Evolutionary conservation across 2,329 filamentous ascomycete genomes (phyloP).

Genomic region (Fusarium ambrosium): DNA sequence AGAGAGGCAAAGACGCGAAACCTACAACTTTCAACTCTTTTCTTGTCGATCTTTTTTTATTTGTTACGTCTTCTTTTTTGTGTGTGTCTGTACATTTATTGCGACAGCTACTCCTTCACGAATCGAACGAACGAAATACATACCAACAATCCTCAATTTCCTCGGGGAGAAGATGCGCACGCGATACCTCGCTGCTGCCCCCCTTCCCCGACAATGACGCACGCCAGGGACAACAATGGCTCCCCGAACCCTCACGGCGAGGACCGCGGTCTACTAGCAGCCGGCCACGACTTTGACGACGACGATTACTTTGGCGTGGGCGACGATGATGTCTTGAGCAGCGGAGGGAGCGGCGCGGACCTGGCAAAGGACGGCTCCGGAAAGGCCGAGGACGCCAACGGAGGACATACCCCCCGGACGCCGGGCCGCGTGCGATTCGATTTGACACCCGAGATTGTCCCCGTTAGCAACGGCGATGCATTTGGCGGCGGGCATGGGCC

Average conservation of each 20-base stretch:
- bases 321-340: constrained; percentile 30
- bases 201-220: constrained; percentile 50
- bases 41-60: constrained; percentile 30
- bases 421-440: constrained; percentile 84
- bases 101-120: neutral
- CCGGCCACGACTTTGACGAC: constrained; percentile 38
- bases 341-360: constrained; percentile 27
- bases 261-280: constrained; percentile 50
- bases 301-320: constrained; percentile 46
- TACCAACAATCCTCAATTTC: neutral
- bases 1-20: neutral
- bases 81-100: neutral
- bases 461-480: constrained; percentile 41
- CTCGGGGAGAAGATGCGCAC: constrained; percentile 43
- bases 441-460: constrained; percentile 62
- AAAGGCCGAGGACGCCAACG: constrained; percentile 39
- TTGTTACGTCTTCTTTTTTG: constrained; percentile 5
- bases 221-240: constrained; percentile 47
- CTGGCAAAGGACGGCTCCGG: constrained; percentile 28
- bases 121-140: constrained; percentile 10
- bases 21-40: constrained; percentile 20
- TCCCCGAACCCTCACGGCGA: constrained; percentile 50
- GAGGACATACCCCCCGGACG: constrained; percentile 52
- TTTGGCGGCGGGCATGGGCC: constrained; percentile 29
- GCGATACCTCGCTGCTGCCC: constrained; percentile 40